Conservation (phyloP, 2,329 filamentous ascomycete genomes). For the Calonectria pteridis region DNA sequence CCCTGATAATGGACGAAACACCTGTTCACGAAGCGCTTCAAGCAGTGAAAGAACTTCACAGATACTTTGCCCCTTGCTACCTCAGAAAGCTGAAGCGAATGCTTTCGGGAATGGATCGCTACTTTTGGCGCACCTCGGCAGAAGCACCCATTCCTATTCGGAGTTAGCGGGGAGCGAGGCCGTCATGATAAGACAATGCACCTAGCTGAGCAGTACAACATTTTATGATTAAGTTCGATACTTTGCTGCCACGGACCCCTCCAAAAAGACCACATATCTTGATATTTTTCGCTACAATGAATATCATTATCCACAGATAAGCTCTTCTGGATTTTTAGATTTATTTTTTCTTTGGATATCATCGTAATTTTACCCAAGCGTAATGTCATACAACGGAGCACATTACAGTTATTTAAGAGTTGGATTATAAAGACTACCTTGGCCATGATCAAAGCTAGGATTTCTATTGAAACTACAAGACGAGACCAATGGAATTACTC, state of each 20-base stretch:
- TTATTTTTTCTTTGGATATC: no score
- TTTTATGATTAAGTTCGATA: no score
- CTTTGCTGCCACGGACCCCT: no score
- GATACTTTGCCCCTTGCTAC: not conserved
- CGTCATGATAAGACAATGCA: not conserved
- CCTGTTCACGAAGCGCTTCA: not conserved
- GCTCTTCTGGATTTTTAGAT: no score
- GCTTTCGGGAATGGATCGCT: not conserved
- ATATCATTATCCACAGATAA: no score
- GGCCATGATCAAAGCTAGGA: no score
- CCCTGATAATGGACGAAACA: not conserved
- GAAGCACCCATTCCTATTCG: not conserved
- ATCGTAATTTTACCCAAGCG: no score
- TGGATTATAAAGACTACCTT: no score
- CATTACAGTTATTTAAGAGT: no score
- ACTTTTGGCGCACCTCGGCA: not conserved
- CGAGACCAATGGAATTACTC: not conserved
- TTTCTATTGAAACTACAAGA: not conserved
- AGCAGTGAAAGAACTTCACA: not conserved
- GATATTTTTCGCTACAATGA: no score
- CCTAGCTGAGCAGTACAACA: not conserved
- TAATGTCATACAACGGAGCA: no score
- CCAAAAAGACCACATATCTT: no score
- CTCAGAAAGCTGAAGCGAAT: not conserved
- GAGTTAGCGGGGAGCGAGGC: not conserved